A percentile compares a stretch with the other conserved stretches of the same genome.
Evolutionary conservation across 805 yeast species (phyloP).

Genomic region (Candida sakaeoensis): DNA sequence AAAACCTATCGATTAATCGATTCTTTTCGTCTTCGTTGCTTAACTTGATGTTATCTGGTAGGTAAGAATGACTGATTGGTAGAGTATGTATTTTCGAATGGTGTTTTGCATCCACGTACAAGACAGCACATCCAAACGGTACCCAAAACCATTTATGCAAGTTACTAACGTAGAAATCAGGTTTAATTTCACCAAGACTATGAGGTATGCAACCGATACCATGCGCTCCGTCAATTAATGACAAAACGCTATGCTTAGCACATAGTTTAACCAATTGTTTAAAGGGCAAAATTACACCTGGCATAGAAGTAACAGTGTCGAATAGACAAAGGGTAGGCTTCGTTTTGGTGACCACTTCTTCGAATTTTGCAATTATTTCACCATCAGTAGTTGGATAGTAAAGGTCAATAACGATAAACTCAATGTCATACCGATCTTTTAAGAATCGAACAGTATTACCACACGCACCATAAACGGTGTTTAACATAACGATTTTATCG

Average conservation of each 20-base stretch:
- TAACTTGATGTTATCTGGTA: conserved; percentile 27
- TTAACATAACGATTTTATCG: conserved; percentile 48
- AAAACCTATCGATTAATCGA: conserved; percentile 44
- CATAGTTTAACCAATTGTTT: conserved; percentile 45
- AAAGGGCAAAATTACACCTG: conserved; percentile 59
- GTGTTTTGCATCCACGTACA: conserved; percentile 53
- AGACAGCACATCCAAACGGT: conserved; percentile 55
- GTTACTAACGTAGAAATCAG: conserved; percentile 61
- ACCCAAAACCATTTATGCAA: conserved; percentile 67
- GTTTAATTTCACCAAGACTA: conserved; percentile 39
- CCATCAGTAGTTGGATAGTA: conserved; percentile 43
- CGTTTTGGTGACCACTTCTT: conserved; percentile 17
- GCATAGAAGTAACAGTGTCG: conserved; percentile 61
- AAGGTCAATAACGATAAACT: conserved; percentile 33
- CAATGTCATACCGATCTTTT: conserved; percentile 24
- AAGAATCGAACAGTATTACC: conserved; percentile 46
- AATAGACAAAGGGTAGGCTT: conserved; percentile 43
- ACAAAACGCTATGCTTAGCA: conserved; percentile 41
- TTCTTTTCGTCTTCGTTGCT: conserved; percentile 17
- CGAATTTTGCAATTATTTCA: conserved; percentile 22
- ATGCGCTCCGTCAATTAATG: conserved; percentile 74
- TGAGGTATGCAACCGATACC: conserved; percentile 50
- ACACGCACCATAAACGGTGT: conserved; percentile 54
- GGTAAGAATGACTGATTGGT: conserved; percentile 53
- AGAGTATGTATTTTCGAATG: conserved; percentile 50